Evolutionary conservation across 192 early-diverging fungal genomes (phyloP), one percentile per base, ranked within the genome.

Genomic region (Physocladia obscura): DNA sequence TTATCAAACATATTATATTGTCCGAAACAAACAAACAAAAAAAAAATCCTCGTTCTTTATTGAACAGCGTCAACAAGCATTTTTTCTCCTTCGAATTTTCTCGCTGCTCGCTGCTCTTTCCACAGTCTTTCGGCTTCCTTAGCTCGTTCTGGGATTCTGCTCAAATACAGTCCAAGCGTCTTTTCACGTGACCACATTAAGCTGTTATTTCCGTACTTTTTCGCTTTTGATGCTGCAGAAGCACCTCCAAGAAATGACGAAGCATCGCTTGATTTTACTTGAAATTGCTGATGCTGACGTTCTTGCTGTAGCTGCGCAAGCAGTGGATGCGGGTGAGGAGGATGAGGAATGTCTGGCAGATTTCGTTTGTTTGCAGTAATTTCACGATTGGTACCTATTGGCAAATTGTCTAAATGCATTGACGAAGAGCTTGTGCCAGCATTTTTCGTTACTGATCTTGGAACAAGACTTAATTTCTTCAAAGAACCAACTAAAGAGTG

Each of bases 401-500:
- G 52, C 21, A n/a, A 26, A 1, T 55, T 55, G 15, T 55, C 29
- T 26, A 15, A 29, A n/a, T 24, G 52, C 24, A 1, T 0, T 48
- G 47, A 21, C 17, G 17, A 48, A 21, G 17, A 21, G 47, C 17
- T 1, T n/a, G n/a, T n/a, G n/a, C n/a, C n/a, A n/a, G n/a, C n/a
- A n/a, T n/a, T 59, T 17, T 8, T 17, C 6, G 62, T 17, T 1
- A 64, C 62, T 4, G 34, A 32, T 13, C 65, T 49, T 22, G 65
- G 65, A 35, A 68, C 65, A 11, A 68, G 52, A 30, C 65, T 68
- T 22, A 68, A 35, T 15, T n/a, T 37, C 37, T 68, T 68, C 35
- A 68, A 36, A 11, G 15, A 24, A n/a, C 38, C 65, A 37, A 68
- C 35, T 5, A 68, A 27, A 2, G 65, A 36, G 21, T 15, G 35